Conservation (phyloP, 2,329 filamentous ascomycete genomes). For the Curvularia sp. region DNA sequence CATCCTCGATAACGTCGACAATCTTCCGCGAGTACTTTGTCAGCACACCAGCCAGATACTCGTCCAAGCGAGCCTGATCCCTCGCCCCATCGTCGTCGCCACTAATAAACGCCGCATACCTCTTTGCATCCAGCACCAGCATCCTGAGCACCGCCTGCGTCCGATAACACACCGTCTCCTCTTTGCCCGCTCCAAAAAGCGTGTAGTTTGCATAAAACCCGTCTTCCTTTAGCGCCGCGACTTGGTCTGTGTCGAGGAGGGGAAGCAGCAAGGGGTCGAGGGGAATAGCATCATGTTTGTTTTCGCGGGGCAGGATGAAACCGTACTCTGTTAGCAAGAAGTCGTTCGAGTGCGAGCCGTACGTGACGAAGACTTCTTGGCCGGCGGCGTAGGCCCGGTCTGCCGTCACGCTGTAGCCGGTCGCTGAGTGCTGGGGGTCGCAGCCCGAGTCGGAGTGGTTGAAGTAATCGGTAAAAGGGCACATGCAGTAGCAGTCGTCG, state of each 20-base stretch:
- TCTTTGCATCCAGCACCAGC: constrained; percentile 37
- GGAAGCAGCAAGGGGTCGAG: constrained; percentile 55
- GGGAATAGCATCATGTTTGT: constrained; percentile 51
- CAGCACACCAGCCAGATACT: constrained; percentile 46
- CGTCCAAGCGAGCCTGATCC: constrained; percentile 49
- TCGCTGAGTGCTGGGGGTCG: constrained; percentile 59
- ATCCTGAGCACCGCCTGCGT: constrained; percentile 56
- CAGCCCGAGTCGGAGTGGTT: constrained; percentile 63
- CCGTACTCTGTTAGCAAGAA: constrained; percentile 73
- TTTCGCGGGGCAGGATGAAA: constrained; percentile 51
- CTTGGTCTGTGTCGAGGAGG: constrained; percentile 42
- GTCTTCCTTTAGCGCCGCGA: constrained; percentile 51
- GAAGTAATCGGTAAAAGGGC: constrained; percentile 77
- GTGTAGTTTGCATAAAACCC: constrained; percentile 52
- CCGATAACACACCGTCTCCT: constrained; percentile 51
- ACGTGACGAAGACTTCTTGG: constrained; percentile 73
- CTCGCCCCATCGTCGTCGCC: constrained; percentile 43
- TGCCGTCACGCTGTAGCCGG: constrained; percentile 64
- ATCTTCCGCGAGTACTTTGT: constrained; percentile 42
- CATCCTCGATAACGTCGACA: constrained; percentile 38
- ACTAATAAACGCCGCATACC: constrained; percentile 42
- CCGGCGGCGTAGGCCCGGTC: constrained; percentile 60
- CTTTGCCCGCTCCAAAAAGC: constrained; percentile 16
- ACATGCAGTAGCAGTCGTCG: constrained; percentile 70
- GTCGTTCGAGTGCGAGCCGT: constrained; percentile 75